These are phyloP conservation scores for Entomortierella chlamydospora DNA, from an alignment of 192 early-diverging fungal species.

Conservation along the genomic window DNA sequence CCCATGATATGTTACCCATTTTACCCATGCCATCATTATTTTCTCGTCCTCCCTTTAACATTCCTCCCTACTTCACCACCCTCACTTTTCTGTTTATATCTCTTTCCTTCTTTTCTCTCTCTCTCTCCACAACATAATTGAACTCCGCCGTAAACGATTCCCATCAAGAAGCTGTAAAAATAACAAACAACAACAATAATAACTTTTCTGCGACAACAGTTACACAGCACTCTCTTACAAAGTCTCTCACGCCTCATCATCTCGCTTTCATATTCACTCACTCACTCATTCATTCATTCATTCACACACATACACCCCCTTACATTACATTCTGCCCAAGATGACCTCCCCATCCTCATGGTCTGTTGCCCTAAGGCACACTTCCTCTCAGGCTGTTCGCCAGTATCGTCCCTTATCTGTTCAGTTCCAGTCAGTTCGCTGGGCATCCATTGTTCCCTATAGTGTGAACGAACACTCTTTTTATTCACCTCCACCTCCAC, in stretches of 20 bases:
- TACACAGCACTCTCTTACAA: too few species aligned
- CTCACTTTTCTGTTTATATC: too few species aligned
- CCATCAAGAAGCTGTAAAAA: too few species aligned
- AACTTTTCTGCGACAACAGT: too few species aligned
- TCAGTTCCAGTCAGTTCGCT: slow-evolving; percentile 16
- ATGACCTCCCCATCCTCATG: slow-evolving; percentile 22
- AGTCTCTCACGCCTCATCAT: background rate
- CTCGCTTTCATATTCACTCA: background rate
- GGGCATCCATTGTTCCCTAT: slow-evolving; percentile 46
- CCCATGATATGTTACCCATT: too few species aligned
- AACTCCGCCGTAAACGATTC: too few species aligned
- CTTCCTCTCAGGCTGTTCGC: slow-evolving; percentile 1
- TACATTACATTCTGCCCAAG: background rate
- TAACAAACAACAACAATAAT: too few species aligned
- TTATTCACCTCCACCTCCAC: slow-evolving; percentile 32
- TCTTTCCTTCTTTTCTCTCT: too few species aligned
- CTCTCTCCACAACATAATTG: too few species aligned
- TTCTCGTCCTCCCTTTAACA: too few species aligned
- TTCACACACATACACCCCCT: background rate
- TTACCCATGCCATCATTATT: too few species aligned
- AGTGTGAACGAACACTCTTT: background rate
- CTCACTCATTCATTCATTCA: background rate
- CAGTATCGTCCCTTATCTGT: slow-evolving; percentile 20
- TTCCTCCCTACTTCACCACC: too few species aligned
- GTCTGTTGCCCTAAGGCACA: slow-evolving; percentile 21